Percentiles rank a stretch among this genome's conserved stretches.
Evolutionary conservation across 2,329 filamentous ascomycete genomes (phyloP).

Genomic region (Scortechinia acanthostroma): DNA sequence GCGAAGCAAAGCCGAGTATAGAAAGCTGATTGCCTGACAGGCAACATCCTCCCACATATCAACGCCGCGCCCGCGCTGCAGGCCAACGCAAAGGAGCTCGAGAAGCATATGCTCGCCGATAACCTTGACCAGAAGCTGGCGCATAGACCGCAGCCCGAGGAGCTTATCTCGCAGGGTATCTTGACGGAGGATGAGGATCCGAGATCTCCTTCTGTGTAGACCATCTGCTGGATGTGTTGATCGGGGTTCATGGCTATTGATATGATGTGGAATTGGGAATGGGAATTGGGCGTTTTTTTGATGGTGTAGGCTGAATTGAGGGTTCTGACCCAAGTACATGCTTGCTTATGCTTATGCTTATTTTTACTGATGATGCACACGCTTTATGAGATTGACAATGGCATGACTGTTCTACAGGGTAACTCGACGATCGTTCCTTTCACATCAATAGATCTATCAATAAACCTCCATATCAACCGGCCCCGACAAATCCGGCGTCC

Average conservation of each 20-base stretch:
- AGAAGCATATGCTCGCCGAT: slow-evolving; percentile 1
- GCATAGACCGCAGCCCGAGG: neutral
- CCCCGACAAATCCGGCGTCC: slow-evolving; percentile 68
- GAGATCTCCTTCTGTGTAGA: neutral
- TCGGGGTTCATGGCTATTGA: neutral
- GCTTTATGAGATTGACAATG: no score
- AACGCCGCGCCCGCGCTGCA: neutral
- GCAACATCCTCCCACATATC: neutral
- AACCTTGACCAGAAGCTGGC: neutral
- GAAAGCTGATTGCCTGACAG: neutral
- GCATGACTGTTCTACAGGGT: no score
- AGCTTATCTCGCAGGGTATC: neutral
- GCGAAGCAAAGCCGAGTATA: no score
- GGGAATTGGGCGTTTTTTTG: no score
- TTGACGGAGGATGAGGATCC: neutral
- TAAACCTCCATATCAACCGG: slow-evolving; percentile 6
- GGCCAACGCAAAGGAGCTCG: neutral
- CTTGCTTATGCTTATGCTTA: no score
- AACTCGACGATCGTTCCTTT: no score
- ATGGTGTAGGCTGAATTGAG: no score
- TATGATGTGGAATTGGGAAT: no score
- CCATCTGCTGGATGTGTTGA: neutral
- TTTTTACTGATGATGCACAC: no score
- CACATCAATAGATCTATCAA: no score
- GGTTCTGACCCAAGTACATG: no score